Conservation (phyloP, 441 rosid species). For the Pelargonium cotyledonis region DNA sequence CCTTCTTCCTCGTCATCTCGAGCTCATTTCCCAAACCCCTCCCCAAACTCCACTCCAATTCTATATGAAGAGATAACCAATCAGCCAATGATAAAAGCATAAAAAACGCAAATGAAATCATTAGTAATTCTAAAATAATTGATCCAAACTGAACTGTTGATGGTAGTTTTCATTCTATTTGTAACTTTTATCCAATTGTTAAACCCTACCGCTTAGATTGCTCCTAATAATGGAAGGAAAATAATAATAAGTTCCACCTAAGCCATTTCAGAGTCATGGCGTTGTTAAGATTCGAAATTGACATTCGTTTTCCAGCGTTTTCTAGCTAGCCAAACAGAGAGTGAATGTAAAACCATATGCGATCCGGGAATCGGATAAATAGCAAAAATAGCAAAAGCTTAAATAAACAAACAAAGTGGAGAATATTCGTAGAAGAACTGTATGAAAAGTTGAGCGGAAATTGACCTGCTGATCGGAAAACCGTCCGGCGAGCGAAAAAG, state of each 20-base stretch:
- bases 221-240: background rate
- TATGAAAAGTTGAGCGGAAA: too few relatives aligned
- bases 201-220: background rate
- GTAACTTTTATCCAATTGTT: background rate
- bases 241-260: background rate
- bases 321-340: background rate
- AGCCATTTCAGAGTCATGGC: background rate
- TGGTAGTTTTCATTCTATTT: too few relatives aligned
- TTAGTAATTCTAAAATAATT: background rate
- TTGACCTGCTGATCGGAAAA: too few relatives aligned
- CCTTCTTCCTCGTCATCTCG: constrained; percentile 29
- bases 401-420: too few relatives aligned
- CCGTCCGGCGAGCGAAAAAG: too few relatives aligned
- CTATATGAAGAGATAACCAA: constrained; percentile 3
- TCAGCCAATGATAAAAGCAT: background rate
- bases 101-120: background rate
- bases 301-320: background rate
- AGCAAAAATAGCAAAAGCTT: background rate
- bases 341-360: background rate
- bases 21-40: constrained; percentile 25
- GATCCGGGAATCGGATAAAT: background rate
- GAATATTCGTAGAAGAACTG: too few relatives aligned
- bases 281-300: background rate
- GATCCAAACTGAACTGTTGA: background rate
- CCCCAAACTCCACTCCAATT: background rate